Percentiles rank a stretch among this genome's conserved stretches.
These are phyloP conservation scores for Mycena kentingensis DNA, from an alignment of 768 basidiomycete species.

Conservation along the genomic window DNA sequence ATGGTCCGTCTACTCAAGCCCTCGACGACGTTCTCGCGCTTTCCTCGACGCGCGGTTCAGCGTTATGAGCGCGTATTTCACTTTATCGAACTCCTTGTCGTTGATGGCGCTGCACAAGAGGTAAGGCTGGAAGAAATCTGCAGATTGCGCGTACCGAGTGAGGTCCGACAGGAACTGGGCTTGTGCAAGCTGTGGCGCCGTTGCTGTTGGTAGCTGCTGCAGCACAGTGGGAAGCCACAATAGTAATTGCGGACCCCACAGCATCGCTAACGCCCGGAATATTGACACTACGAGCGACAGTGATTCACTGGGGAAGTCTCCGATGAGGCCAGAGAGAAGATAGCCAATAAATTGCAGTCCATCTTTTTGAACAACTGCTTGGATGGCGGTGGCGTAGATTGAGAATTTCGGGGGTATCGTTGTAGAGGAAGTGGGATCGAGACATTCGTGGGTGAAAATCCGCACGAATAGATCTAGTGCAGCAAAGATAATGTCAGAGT, in stretches of 20 bases:
- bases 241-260: slow-evolving; percentile 71
- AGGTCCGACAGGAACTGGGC: slow-evolving; percentile 74
- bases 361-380: slow-evolving; percentile 62
- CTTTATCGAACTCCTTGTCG: slow-evolving; percentile 69
- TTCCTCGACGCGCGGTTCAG: slow-evolving; percentile 77
- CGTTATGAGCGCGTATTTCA: slow-evolving; percentile 73
- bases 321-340: slow-evolving; percentile 76
- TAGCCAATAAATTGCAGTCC: slow-evolving; percentile 71
- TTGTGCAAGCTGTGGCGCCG: slow-evolving; percentile 66
- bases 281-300: slow-evolving; percentile 73
- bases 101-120: slow-evolving; percentile 57
- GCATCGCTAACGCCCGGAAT: slow-evolving; percentile 63
- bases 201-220: slow-evolving; percentile 63
- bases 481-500: slow-evolving; percentile 79
- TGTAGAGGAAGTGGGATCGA: slow-evolving; percentile 42
- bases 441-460: slow-evolving; percentile 75
- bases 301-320: slow-evolving; percentile 88
- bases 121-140: slow-evolving; percentile 7
- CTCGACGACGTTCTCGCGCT: slow-evolving; percentile 63
- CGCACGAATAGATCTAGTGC: slow-evolving; percentile 78
- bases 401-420: slow-evolving; percentile 61
- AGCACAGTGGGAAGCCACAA: slow-evolving; percentile 74
- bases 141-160: slow-evolving; percentile 56
- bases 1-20: slow-evolving; percentile 37
- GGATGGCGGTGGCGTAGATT: slow-evolving; percentile 64